These are phyloP conservation scores for Populus tomentosa DNA, from an alignment of 441 rosid species.

Conservation along the genomic window DNA sequence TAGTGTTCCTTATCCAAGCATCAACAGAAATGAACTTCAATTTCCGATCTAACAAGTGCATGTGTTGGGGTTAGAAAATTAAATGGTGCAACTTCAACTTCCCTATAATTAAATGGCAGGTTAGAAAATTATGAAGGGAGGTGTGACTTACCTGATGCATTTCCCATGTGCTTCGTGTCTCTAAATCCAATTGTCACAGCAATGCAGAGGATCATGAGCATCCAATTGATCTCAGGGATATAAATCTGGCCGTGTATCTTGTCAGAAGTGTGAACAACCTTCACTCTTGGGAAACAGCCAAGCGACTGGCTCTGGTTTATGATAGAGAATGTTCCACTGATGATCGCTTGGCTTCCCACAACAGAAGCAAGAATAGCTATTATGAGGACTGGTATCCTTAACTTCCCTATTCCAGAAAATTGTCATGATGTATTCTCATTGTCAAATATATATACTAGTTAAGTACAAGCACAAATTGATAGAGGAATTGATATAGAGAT, in stretches of 20 bases:
- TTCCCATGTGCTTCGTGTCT: slow-evolving; percentile 91
- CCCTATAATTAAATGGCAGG: background rate
- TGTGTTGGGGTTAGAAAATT: background rate
- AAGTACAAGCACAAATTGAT: background rate
- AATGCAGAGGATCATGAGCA: slow-evolving; percentile 89
- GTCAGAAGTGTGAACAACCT: slow-evolving; percentile 89
- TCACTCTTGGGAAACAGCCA: slow-evolving; percentile 93
- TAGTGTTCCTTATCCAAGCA: background rate
- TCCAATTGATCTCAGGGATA: slow-evolving; percentile 96
- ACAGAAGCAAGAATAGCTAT: slow-evolving; percentile 94
- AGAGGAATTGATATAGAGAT: background rate
- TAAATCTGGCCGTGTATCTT: slow-evolving; percentile 94
- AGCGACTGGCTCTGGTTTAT: slow-evolving; percentile 96
- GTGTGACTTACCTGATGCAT: slow-evolving; percentile 70
- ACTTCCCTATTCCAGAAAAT: slow-evolving; percentile 44
- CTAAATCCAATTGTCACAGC: slow-evolving; percentile 96
- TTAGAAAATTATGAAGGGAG: background rate
- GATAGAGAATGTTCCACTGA: slow-evolving; percentile 96
- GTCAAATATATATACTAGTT: background rate
- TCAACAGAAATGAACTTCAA: background rate
- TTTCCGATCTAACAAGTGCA: background rate
- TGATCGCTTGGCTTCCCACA: slow-evolving; percentile 98
- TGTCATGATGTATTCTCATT: slow-evolving; percentile 4
- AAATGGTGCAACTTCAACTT: background rate
- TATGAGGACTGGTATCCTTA: slow-evolving; percentile 82